Evolutionary conservation across 768 basidiomycete species (phyloP), one percentile per base, ranked within the genome.

Genomic region (Agaricus sinodeliciosus): DNA sequence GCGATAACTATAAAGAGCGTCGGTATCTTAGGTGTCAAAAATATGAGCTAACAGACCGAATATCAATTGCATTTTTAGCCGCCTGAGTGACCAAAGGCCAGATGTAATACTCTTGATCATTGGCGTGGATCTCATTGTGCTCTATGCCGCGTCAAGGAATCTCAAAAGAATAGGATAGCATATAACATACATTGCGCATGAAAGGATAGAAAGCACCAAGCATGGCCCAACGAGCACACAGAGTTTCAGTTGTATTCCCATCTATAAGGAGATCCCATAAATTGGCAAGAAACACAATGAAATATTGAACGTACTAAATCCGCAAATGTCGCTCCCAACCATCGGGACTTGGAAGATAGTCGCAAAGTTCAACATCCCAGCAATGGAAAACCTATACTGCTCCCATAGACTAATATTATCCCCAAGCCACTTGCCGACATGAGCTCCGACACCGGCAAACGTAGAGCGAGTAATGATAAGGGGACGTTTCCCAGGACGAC

Each of bases 131-230:
- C 1, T 55, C 56, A 52, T 85, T 84, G 60, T 85, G 82, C 80
- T 83, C 44, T 12, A 28, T 12, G 48, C 3, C 28, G 16, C 1
- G 25, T 25, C 22, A 42, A 51, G 2, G 5, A 8, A 18, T 8
- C 3, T 31, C 18, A 3, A 28, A n/a, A 22, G 8, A 26, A 42
- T 15, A 3, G 39, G 13, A 19, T 44, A 42, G 16, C 40, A 35
- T 12, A 5, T 25, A 0, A 65, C 80, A 64, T 52, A 84, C 82
- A 61, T 90, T 86, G 8, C 88, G 72, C 81, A 82, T 87, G 72
- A 90, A 90, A 0, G 87, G 86, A 63, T 82, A 81, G 67, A 89
- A 90, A 0, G 84, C 87, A 1, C 85, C 84, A 2, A 90, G 71
- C 71, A 75, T 84, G 12, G 84, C 86, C 87, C 89, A 90, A 35